These are phyloP conservation scores for Pilaira anomala DNA, from an alignment of 192 early-diverging fungal genomes.

Conservation along the genomic window DNA sequence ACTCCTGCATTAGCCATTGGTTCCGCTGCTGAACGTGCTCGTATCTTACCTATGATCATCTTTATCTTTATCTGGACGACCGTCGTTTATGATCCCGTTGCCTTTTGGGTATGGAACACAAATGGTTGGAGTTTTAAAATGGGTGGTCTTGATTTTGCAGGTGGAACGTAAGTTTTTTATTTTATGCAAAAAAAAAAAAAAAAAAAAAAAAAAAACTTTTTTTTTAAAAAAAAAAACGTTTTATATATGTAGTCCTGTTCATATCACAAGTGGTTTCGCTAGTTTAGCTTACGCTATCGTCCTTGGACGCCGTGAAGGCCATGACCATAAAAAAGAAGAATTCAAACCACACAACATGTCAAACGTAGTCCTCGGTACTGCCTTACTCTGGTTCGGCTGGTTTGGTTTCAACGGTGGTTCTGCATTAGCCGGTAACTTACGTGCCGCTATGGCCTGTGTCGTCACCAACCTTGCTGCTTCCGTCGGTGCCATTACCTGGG, in stretches of 20 bases:
- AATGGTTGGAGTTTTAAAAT: constrained; percentile 84
- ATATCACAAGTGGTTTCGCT: constrained; percentile 86
- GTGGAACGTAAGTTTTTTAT: constrained; percentile 58
- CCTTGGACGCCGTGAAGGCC: constrained; percentile 77
- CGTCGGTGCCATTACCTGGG: constrained; percentile 81
- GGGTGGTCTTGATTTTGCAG: constrained; percentile 85
- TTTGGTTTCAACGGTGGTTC: constrained; percentile 91
- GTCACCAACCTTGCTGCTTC: constrained; percentile 87
- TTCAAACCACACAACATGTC: constrained; percentile 89
- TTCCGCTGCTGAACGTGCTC: constrained; percentile 84
- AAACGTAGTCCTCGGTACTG: constrained; percentile 73
- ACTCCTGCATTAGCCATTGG: constrained; percentile 91
- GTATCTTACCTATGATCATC: constrained; percentile 79
- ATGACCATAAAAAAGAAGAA: constrained; percentile 48
- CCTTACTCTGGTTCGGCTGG: constrained; percentile 24
- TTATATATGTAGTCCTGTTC: constrained; percentile 63
- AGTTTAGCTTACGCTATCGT: constrained; percentile 87
- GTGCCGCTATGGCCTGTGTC: constrained; percentile 82
- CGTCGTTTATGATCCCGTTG: constrained; percentile 89
- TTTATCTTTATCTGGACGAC: constrained; percentile 95
- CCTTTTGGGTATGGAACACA: constrained; percentile 90
- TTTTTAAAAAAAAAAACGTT: no score
- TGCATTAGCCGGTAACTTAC: constrained; percentile 71
- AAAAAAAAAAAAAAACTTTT: no score
- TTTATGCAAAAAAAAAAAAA: no score